These are phyloP conservation scores for Mycocentrospora acerina DNA, from an alignment of 2,329 filamentous ascomycete genomes.

Conservation along the genomic window DNA sequence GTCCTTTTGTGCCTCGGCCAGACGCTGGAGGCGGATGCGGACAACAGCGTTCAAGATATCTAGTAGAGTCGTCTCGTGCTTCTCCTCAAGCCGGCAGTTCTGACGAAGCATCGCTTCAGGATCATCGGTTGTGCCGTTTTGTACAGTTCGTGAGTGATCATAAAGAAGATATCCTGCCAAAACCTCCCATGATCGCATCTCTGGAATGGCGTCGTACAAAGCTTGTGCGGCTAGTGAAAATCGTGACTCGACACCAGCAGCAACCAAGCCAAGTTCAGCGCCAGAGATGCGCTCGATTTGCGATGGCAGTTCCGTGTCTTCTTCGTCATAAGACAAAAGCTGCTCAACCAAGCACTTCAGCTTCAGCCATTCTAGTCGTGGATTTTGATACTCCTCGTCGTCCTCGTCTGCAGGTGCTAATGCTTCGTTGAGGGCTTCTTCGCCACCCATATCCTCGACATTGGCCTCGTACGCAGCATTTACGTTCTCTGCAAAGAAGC, in stretches of 20 bases:
- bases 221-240: conserved; percentile 84
- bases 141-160: conserved; percentile 69
- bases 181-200: conserved; percentile 83
- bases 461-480: conserved; percentile 77
- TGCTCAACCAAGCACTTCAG: conserved; percentile 88
- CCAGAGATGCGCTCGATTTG: conserved; percentile 49
- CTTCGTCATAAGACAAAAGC: conserved; percentile 76
- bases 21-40: conserved; percentile 68
- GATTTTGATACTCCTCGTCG: conserved; percentile 71
- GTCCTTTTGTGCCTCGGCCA: conserved; percentile 62
- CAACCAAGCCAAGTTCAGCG: conserved; percentile 53
- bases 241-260: conserved; percentile 71
- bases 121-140: conserved; percentile 60
- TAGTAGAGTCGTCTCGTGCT: conserved; percentile 81
- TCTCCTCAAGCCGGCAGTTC: conserved; percentile 70
- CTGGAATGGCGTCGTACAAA: conserved; percentile 77
- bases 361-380: conserved; percentile 82
- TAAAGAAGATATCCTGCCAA: conserved; percentile 88
- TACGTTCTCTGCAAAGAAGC: conserved; percentile 87
- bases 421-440: conserved; percentile 73
- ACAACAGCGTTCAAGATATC: conserved; percentile 85
- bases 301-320: conserved; percentile 59
- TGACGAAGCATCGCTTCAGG: conserved; percentile 66
- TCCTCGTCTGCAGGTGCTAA: conserved; percentile 71
- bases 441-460: conserved; percentile 80